Evolutionary conservation across 352 stramenopile genomes (phyloP), one percentile per base, ranked within the genome.

Genomic region (Pythium aristosporum): DNA sequence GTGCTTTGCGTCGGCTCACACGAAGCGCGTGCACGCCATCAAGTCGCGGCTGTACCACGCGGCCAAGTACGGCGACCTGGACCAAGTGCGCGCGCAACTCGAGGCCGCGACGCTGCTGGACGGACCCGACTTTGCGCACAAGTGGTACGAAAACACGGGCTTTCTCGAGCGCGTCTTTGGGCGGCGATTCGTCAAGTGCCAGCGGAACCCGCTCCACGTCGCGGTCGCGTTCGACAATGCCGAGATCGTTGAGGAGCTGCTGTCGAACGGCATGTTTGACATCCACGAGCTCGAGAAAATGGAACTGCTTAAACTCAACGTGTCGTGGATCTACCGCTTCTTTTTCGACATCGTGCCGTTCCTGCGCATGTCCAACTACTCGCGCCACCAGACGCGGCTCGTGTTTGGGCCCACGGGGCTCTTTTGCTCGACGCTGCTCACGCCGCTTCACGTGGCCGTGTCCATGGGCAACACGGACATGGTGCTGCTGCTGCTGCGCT

Each of bases 131-230:
- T 93, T 93, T 67, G 73, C 81, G 2, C 61, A 66, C 12, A 77
- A 85, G 46, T 93, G 85, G 85, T 93, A 90, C 34, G 64, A 77
- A 2, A 63, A 63, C 43, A 59, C 34, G n/a, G 55, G 34, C 36
- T 82, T 54, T 57, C 61, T 74, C 12, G 44, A 55, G 9, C 58
- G 54, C 8, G 37, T 71, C 10, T 71, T 68, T 18, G 60, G 63
- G 7, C 20, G 39, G 16, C 57, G 75, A 2, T 75, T 86, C 41
- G 66, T 72, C 15, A 69, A 55, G 37, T 82, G 73, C 37, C 81
- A 84, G 28, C 81, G 79, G 11, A 94, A 94, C 39, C 85, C 85
- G 2, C 72, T 94, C 36, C 85, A 94, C 21, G 80, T 90, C 5
- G 85, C 85, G 0, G 70, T 92, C 11, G 74, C 85, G 20, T 92